phyloP scores from a whole-genome alignment of 345 rosid genomes.

The Salix purpurea region DNA sequence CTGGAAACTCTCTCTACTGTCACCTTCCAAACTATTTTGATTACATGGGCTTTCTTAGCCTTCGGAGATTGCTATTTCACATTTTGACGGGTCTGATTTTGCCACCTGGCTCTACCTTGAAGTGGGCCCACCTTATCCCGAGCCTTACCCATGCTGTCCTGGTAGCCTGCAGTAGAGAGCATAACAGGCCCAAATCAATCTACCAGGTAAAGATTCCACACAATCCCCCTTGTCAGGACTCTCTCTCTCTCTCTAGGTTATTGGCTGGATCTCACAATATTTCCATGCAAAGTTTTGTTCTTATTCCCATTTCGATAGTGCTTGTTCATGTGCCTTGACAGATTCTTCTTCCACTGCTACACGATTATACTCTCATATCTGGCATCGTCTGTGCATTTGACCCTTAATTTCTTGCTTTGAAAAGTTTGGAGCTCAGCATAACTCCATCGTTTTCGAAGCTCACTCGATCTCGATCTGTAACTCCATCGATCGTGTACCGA shows the following conservation, averaged over 20 bases:
- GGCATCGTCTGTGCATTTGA: neutral
- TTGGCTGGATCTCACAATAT: neutral
- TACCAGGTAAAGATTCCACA: neutral
- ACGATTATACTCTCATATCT: neutral
- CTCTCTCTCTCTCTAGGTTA: conserved; percentile 4
- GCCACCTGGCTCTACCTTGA: neutral
- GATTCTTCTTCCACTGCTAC: neutral
- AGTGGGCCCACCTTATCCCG: neutral
- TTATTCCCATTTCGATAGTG: neutral
- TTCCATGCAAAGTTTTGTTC: neutral
- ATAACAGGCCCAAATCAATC: neutral
- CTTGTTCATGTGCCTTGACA: neutral
- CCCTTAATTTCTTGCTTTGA: neutral
- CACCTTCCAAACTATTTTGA: neutral
- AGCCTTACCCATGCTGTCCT: neutral
- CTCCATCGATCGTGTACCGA: neutral
- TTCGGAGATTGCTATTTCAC: neutral
- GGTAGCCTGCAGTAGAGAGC: neutral
- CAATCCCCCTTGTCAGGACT: neutral
- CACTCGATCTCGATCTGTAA: neutral
- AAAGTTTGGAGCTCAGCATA: neutral
- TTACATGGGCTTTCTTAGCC: neutral
- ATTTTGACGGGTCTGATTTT: too few relatives aligned
- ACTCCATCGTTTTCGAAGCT: neutral
- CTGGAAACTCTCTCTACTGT: neutral